phyloP scores from a whole-genome alignment of 257 asterid genomes.

The Nicotiana obtusifolia region DNA sequence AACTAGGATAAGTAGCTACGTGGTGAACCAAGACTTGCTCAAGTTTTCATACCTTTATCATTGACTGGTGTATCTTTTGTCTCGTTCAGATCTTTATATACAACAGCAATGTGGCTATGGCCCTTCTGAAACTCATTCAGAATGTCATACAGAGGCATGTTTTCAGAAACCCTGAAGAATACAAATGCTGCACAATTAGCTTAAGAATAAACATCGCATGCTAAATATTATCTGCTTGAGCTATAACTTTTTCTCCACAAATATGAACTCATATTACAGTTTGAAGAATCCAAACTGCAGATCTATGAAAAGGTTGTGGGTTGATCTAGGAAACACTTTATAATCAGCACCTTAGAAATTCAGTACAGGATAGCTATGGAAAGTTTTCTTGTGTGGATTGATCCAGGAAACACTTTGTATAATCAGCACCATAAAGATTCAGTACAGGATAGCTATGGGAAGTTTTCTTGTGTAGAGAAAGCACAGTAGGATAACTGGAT shows the following conservation, averaged over 20 bases:
- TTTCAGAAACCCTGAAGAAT: constrained; percentile 72
- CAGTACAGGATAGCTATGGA: background rate
- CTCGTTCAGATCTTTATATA: constrained; percentile 65
- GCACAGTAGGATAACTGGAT: background rate
- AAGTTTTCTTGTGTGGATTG: background rate
- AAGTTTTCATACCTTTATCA: constrained; percentile 33
- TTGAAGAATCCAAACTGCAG: background rate
- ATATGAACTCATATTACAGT: background rate
- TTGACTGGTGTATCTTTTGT: constrained; percentile 46
- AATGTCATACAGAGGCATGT: constrained; percentile 95
- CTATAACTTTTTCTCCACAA: background rate
- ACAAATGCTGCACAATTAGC: background rate
- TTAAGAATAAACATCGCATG: background rate
- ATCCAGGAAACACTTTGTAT: background rate
- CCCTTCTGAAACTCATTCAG: constrained; percentile 97
- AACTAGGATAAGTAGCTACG: background rate
- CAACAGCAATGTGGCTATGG: constrained; percentile 96
- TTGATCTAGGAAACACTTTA: background rate
- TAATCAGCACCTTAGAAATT: background rate
- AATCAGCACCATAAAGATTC: background rate
- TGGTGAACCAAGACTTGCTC: background rate
- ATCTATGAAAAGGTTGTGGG: background rate
- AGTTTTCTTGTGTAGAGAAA: background rate
- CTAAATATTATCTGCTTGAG: background rate
- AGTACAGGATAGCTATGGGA: background rate